Percentiles rank a stretch among this genome's conserved stretches.
phyloP scores from a whole-genome alignment of 2,329 filamentous ascomycete species.

The Zelopaecilomyces penicillatus region DNA sequence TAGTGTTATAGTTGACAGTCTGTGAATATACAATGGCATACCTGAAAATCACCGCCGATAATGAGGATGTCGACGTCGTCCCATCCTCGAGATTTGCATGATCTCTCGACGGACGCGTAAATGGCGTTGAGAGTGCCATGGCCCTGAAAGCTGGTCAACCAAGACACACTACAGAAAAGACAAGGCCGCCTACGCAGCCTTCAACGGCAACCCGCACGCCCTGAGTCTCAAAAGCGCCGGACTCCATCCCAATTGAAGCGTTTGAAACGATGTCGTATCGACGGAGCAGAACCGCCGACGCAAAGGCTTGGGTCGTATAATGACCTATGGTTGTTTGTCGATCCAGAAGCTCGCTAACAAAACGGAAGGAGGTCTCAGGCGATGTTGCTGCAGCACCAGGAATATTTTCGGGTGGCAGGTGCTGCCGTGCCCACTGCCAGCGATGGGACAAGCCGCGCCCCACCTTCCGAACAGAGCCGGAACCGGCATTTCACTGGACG shows the following conservation, averaged over 20 bases:
- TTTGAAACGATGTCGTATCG: not conserved
- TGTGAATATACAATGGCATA: conserved; percentile 22
- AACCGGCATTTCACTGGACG: no score
- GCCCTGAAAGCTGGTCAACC: conserved; percentile 47
- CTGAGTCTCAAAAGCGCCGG: conserved; percentile 24
- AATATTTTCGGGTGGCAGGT: no score
- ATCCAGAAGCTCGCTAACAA: no score
- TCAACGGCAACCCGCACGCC: conserved; percentile 73
- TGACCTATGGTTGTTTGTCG: no score
- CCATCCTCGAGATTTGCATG: conserved; percentile 68
- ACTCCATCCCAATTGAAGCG: conserved; percentile 18
- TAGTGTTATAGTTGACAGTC: not conserved
- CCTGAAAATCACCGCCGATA: conserved; percentile 94
- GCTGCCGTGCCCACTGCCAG: no score
- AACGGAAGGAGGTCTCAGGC: no score
- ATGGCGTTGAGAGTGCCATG: conserved; percentile 90
- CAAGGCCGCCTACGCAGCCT: conserved; percentile 62
- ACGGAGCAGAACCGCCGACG: not conserved
- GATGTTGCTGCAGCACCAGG: no score
- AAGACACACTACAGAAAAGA: not conserved
- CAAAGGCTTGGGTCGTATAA: no score
- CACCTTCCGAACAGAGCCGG: no score
- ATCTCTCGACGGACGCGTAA: conserved; percentile 65
- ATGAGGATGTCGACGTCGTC: conserved; percentile 79
- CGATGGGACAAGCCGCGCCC: no score